Evolutionary conservation across 2,329 filamentous ascomycete genomes (phyloP), one percentile per base, ranked within the genome.

Genomic region (Ophiocordyceps australis): DNA sequence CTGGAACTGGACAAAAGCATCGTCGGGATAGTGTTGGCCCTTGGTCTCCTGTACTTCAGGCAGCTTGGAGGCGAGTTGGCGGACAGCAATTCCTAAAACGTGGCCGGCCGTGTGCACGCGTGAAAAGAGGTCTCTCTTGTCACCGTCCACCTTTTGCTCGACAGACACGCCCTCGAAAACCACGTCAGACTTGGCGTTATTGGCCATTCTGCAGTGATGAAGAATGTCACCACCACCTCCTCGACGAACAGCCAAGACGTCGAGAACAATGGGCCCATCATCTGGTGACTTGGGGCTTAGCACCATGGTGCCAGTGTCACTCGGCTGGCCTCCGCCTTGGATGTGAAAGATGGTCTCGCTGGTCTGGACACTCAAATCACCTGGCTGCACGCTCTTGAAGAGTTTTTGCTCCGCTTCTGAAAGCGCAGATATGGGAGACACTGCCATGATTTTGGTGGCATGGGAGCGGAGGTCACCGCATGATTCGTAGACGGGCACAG

Each of bases 21-120:
- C 61, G 35, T 70, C 69, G 0, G 77, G 77, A 35, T 71, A 74
- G 41, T 83, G 77, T 4, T 63, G 71, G 0, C 77, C 77, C 45
- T 82, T 83, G 9, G 69, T 50, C 40, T 82, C 76, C 30, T 66
- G 62, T 30, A 75, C 69, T 14, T 51, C 53, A 1, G 48, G 47
- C 9, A 74, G 44, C 27, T 66, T 43, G 2, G 54, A 46, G 32
- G 62, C 57, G 2, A 68, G 46, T 27, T 60, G 52, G 2, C 66
- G 57, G n/a, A 80, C 68, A 0, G 76, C 75, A 1, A 68, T 49
- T 3, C 76, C 74, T 1, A 82, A 59, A 4, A 81, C 65, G 37
- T 83, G 77, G 18, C 77, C 77, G 0, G 74, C 76, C 0, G 76
- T 81, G 46, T 83, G 77, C 1, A 75, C 57, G 1, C 75, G 63